A percentile compares a stretch with the other conserved stretches of the same genome.
Evolutionary conservation across 2,329 filamentous ascomycete species (phyloP).

Genomic region (Botrytis elliptica): DNA sequence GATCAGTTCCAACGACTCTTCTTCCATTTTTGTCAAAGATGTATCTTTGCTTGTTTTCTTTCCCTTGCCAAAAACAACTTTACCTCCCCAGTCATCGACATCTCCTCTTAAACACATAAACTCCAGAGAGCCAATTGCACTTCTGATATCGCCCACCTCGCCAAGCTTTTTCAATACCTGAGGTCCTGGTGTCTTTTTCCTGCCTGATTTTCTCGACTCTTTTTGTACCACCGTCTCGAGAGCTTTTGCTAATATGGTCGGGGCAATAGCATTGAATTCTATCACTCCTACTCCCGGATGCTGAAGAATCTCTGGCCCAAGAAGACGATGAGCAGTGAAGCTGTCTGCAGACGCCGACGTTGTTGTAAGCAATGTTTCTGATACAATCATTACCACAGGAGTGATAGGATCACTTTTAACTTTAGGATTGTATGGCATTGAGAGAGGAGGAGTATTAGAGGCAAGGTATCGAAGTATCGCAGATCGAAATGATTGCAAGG

Average conservation of each 20-base stretch:
- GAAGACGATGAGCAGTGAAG: slow-evolving; percentile 85
- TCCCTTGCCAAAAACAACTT: slow-evolving; percentile 61
- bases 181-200: slow-evolving; percentile 73
- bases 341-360: slow-evolving; percentile 83
- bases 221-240: slow-evolving; percentile 80
- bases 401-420: slow-evolving; percentile 48
- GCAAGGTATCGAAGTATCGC: slow-evolving; percentile 75
- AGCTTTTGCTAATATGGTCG: slow-evolving; percentile 81
- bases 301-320: slow-evolving; percentile 81
- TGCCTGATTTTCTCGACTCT: slow-evolving; percentile 75
- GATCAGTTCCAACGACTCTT: slow-evolving; percentile 75
- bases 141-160: slow-evolving; percentile 88
- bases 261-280: slow-evolving; percentile 90
- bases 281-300: slow-evolving; percentile 78
- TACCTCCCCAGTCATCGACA: slow-evolving; percentile 72
- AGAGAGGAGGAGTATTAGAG: slow-evolving; percentile 58
- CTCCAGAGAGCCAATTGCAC: slow-evolving; percentile 86
- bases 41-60: slow-evolving; percentile 32
- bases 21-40: slow-evolving; percentile 69
- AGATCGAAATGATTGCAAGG: slow-evolving; percentile 69
- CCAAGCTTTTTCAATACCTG: slow-evolving; percentile 75
- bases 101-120: slow-evolving; percentile 87
- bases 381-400: slow-evolving; percentile 86
- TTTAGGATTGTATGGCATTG: slow-evolving; percentile 44
- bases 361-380: slow-evolving; percentile 84